Evolutionary conservation across 2,329 filamentous ascomycete genomes (phyloP), one percentile per base, ranked within the genome.

Genomic region (Leptographium lundbergii): DNA sequence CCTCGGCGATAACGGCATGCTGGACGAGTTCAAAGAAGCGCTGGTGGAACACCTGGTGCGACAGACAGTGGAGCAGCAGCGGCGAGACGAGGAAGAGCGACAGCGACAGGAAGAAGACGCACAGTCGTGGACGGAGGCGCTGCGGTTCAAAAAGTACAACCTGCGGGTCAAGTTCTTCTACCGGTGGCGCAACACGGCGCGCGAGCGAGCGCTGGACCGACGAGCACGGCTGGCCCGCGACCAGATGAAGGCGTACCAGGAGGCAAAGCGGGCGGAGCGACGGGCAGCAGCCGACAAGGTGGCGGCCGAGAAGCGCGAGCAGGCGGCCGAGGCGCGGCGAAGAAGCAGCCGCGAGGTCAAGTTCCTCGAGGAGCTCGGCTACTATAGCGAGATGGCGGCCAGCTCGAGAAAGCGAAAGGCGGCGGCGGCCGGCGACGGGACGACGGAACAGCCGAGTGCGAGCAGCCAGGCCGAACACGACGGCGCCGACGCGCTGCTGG

Each of bases 101-200:
- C 71, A 65, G 54, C 70, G 67, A 24, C 73, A 69, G 54, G 78
- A 80, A 59, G 78, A 81, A 63, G 78, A 81, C 48, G 73, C 75
- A 6, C 67, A 62, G 65, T 77, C 65, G 52, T 77, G 68, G 72
- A 73, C 72, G 2, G 69, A 78, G 57, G 79, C 79, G 17, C 70
- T 73, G 19, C 68, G 71, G n/a, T 81, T 78, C 63, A 73, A 77
- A 45, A 65, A 63, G 4, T 76, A 79, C 65, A 81, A 73, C 58
- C 70, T 84, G 34, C 69, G 72, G 14, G 69, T 82, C 60, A 81
- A 77, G 54, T 84, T 74, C 66, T 82, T 83, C 61, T 82, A 82
- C 63, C 72, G 72, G 22, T 84, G 81, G 81, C 77, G 75, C 55
- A 67, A 76, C 17, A 74, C 69, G 47, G 78, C 76, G 10, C 73